Conservation (phyloP, 2,329 filamentous ascomycete species). For the Alternaria conjuncta region DNA sequence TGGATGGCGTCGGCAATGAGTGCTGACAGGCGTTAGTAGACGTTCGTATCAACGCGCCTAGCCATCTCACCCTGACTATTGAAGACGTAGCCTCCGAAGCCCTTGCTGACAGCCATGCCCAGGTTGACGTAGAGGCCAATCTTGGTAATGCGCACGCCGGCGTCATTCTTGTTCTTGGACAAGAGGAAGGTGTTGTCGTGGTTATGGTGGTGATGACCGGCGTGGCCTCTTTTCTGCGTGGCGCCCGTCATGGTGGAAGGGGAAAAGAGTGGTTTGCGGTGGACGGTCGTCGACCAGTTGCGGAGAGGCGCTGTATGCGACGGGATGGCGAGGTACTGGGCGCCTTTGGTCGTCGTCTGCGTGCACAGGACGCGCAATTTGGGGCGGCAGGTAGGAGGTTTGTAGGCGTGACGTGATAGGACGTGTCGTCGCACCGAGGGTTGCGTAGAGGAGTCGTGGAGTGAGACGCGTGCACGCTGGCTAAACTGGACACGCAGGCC, state of each 20-base stretch:
- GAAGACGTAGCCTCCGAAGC: conserved; percentile 89
- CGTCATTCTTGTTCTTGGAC: conserved; percentile 85
- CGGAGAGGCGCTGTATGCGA: conserved; percentile 15
- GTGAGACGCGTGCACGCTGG: conserved; percentile 36
- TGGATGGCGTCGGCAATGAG: conserved; percentile 95
- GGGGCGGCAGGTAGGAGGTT: conserved; percentile 13
- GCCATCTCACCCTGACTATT: conserved; percentile 72
- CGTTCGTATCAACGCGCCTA: not conserved
- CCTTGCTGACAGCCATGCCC: conserved; percentile 92
- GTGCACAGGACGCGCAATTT: conserved; percentile 44
- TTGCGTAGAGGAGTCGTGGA: conserved; percentile 15
- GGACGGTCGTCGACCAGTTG: conserved; percentile 42
- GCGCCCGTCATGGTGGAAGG: conserved; percentile 38
- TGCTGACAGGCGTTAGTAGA: conserved; percentile 54
- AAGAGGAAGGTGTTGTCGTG: conserved; percentile 86
- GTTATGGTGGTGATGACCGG: conserved; percentile 69
- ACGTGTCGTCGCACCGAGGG: conserved; percentile 27
- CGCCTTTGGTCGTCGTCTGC: conserved; percentile 32
- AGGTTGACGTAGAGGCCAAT: conserved; percentile 89
- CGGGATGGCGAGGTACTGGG: conserved; percentile 15
- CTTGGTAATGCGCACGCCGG: conserved; percentile 90
- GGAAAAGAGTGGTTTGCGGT: conserved; percentile 40
- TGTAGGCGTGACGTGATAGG: conserved; percentile 14
- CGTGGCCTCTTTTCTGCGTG: conserved; percentile 42
- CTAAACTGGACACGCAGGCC: conserved; percentile 40